phyloP scores from a whole-genome alignment of 2,329 filamentous ascomycete species.

The Chaetomium olivaceum region DNA sequence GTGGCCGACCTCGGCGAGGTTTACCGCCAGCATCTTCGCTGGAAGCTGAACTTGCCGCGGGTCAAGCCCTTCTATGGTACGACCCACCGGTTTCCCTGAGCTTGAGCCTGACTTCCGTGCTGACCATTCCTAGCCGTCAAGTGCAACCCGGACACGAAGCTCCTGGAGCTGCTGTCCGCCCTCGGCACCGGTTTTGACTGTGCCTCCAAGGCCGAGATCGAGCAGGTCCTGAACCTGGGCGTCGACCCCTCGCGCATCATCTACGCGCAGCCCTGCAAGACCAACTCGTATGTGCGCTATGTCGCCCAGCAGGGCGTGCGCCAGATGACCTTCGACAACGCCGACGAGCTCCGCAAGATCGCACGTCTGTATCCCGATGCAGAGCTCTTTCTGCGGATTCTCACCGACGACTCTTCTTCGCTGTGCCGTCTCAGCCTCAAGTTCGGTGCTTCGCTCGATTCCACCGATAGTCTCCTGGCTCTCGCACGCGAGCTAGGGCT shows the following conservation, averaged over 20 bases:
- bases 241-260: slow-evolving; percentile 90
- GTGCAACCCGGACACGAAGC: slow-evolving; percentile 92
- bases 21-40: slow-evolving; percentile 96
- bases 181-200: slow-evolving; percentile 97
- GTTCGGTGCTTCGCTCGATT: slow-evolving; percentile 88
- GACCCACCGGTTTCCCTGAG: slow-evolving; percentile 37
- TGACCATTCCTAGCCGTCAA: slow-evolving; percentile 71
- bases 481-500: slow-evolving; percentile 80
- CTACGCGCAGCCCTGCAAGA: slow-evolving; percentile 99
- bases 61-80: slow-evolving; percentile 95
- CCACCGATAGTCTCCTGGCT: slow-evolving; percentile 72
- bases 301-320: slow-evolving; percentile 82
- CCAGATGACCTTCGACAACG: slow-evolving; percentile 99
- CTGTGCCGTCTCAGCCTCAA: slow-evolving; percentile 95
- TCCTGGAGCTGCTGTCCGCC: slow-evolving; percentile 82
- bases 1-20: slow-evolving; percentile 97
- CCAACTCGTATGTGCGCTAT: slow-evolving; percentile 93
- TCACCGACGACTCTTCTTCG: slow-evolving; percentile 93
- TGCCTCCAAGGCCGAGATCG: slow-evolving; percentile 95
- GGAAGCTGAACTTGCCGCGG: slow-evolving; percentile 90
- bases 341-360: slow-evolving; percentile 97
- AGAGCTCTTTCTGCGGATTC: slow-evolving; percentile 89
- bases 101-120: neutral
- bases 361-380: slow-evolving; percentile 87
- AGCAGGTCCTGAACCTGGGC: slow-evolving; percentile 81